phyloP scores from a whole-genome alignment of 805 yeast genomes.

The Myxozyma geophila region DNA sequence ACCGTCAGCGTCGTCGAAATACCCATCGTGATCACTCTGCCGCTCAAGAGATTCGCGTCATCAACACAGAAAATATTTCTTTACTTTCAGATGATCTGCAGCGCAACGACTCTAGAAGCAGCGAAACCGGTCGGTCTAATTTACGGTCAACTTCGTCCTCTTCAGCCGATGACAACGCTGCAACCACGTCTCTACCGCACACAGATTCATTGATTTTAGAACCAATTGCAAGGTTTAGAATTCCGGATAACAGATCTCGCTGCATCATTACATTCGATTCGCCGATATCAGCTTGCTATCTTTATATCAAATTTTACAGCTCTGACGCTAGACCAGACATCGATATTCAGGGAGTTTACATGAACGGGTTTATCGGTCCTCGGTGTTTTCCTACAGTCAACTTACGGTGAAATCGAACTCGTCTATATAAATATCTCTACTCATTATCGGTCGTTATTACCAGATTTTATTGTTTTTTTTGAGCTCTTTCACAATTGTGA shows the following conservation, averaged over 20 bases:
- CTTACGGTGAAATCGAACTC: conserved; percentile 13
- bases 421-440: background rate
- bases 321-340: conserved; percentile 36
- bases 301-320: conserved; percentile 33
- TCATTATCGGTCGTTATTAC: background rate
- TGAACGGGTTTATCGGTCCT: conserved; percentile 43
- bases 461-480: background rate
- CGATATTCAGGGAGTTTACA: conserved; percentile 44
- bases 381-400: conserved; percentile 26
- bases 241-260: conserved; percentile 29
- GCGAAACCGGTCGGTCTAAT: background rate
- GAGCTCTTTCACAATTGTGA: background rate
- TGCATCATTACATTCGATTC: conserved; percentile 33
- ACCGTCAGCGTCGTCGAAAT: background rate
- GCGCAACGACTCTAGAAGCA: conserved; percentile 3
- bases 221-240: conserved; percentile 29
- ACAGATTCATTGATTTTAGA: conserved; percentile 26
- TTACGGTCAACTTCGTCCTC: background rate
- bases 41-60: conserved; percentile 18
- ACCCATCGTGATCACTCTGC: background rate
- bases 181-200: conserved; percentile 20
- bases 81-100: background rate
- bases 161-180: background rate
- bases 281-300: conserved; percentile 33
- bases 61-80: conserved; percentile 27